Conservation (phyloP, 441 rosid genomes). For the Mallotus japonicus region DNA sequence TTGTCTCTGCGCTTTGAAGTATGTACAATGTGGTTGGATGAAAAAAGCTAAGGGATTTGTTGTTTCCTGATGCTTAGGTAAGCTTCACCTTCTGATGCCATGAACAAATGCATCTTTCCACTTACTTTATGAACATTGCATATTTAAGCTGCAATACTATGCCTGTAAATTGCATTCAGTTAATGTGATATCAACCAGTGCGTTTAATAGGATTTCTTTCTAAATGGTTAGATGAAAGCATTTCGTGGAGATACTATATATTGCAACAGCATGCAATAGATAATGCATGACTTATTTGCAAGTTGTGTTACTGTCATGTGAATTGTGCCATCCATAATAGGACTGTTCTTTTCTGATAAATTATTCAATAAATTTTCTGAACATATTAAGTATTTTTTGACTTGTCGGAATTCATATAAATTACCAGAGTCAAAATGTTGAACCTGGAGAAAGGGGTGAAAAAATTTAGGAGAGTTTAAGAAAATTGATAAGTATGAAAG, state of each 20-base stretch:
- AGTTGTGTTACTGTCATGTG: too few species aligned
- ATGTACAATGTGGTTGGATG: not conserved
- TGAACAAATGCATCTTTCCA: not conserved
- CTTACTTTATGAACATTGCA: not conserved
- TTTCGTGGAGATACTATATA: not conserved
- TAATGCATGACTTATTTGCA: not conserved
- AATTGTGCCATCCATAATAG: not conserved
- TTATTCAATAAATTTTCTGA: too few species aligned
- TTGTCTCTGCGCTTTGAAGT: not conserved
- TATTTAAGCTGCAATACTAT: not conserved
- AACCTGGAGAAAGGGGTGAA: not conserved
- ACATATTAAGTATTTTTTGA: too few species aligned
- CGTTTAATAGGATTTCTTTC: not conserved
- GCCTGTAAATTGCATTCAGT: not conserved
- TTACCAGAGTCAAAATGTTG: not conserved
- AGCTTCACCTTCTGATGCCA: not conserved
- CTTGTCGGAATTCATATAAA: not conserved
- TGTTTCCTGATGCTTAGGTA: not conserved
- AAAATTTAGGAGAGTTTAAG: not conserved
- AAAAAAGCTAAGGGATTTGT: too few species aligned
- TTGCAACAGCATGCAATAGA: not conserved
- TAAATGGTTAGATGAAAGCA: not conserved
- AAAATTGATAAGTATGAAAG: not conserved
- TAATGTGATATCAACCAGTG: not conserved
- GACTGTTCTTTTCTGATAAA: not conserved